phyloP scores from a whole-genome alignment of 192 early-diverging fungal genomes.

The Chytriomyces sp. region DNA sequence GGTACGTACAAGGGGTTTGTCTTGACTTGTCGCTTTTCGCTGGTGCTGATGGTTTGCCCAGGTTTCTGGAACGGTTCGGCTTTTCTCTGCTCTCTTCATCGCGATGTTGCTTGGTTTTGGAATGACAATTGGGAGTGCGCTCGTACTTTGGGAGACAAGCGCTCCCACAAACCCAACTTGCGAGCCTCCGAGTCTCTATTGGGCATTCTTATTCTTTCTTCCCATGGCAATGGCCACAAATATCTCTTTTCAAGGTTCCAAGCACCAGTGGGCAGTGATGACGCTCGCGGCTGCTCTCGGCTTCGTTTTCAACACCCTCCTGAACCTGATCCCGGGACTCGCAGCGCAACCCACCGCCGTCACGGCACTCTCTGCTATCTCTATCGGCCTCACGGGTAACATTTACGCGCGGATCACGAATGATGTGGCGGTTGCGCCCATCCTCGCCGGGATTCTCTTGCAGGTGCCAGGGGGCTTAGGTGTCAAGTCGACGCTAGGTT shows the following conservation, averaged over 20 bases:
- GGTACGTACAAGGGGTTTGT: too few relatives aligned
- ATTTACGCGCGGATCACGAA: conserved; percentile 74
- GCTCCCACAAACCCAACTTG: not conserved
- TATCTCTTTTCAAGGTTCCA: conserved; percentile 57
- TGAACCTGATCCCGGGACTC: conserved; percentile 55
- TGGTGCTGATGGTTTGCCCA: too few relatives aligned
- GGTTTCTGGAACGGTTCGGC: conserved; percentile 81
- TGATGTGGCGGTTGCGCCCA: conserved; percentile 75
- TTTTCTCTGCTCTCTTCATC: conserved; percentile 76
- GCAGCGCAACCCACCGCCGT: conserved; percentile 34
- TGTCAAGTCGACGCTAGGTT: conserved; percentile 61
- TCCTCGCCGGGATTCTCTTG: conserved; percentile 80
- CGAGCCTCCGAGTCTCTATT: conserved; percentile 28
- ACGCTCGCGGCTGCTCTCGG: conserved; percentile 68
- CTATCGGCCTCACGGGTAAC: conserved; percentile 77
- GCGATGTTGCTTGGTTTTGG: conserved; percentile 63
- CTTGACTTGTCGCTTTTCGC: too few relatives aligned
- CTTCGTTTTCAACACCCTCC: conserved; percentile 65
- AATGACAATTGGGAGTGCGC: conserved; percentile 32
- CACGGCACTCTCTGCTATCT: conserved; percentile 71
- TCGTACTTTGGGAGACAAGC: conserved; percentile 6
- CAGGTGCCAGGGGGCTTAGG: conserved; percentile 82
- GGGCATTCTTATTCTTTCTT: conserved; percentile 58
- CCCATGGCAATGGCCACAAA: conserved; percentile 50
- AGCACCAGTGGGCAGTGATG: conserved; percentile 72